phyloP scores from a whole-genome alignment of 2,329 filamentous ascomycete genomes.

The Westerdykella sp. region DNA sequence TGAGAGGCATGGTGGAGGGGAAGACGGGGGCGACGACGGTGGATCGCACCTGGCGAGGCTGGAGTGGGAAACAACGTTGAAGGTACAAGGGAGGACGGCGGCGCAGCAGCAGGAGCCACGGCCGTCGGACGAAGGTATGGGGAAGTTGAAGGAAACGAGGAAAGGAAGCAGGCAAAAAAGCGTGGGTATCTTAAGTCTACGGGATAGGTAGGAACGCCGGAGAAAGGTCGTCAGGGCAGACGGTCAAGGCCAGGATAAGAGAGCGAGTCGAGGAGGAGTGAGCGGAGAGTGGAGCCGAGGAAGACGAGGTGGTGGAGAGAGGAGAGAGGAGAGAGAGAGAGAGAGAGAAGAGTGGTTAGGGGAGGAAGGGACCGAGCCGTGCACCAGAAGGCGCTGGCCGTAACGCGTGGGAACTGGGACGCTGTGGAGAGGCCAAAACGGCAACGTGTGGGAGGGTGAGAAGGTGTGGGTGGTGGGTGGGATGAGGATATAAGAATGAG shows the following conservation, averaged over 20 bases:
- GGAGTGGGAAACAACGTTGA: constrained; percentile 2
- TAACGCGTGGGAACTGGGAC: constrained; percentile 33
- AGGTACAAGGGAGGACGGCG: constrained; percentile 5
- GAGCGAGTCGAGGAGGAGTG: constrained; percentile 21
- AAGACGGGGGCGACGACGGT: constrained; percentile 14
- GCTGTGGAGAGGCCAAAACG: constrained; percentile 35
- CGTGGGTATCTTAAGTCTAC: constrained; percentile 33
- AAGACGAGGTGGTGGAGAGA: constrained; percentile 7
- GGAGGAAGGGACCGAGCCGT: constrained; percentile 33
- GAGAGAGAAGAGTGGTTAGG: not conserved
- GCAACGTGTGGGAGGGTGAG: constrained; percentile 16
- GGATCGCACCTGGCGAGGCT: constrained; percentile 21
- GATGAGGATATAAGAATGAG: constrained; percentile 4
- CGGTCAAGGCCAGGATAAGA: constrained; percentile 19
- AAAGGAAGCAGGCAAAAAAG: constrained; percentile 1
- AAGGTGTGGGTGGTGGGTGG: constrained; percentile 12
- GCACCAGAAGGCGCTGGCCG: constrained; percentile 38
- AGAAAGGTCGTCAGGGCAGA: constrained; percentile 7
- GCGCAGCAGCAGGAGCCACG: constrained; percentile 1
- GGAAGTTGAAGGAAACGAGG: not conserved
- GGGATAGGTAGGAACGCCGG: constrained; percentile 30
- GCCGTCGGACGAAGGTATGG: constrained; percentile 6
- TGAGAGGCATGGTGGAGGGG: constrained; percentile 4
- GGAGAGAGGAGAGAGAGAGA: constrained; percentile 11
- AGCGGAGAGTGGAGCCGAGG: constrained; percentile 20